Conservation (phyloP, 2,329 filamentous ascomycete species). For the Colletotrichum tropicale region DNA sequence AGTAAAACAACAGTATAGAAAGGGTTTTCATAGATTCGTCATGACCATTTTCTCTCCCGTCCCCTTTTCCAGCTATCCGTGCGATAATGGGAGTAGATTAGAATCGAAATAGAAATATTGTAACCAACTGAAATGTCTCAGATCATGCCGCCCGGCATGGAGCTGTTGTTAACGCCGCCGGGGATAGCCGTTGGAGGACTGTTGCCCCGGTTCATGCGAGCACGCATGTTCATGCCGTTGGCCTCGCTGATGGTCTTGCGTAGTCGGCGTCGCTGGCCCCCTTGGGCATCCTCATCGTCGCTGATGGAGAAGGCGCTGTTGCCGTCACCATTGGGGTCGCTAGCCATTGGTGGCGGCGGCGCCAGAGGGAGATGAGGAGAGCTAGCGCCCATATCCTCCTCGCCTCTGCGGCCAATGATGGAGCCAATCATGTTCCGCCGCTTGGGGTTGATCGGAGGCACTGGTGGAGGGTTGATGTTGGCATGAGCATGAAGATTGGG, state of each 20-base stretch:
- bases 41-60: constrained; percentile 5
- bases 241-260: constrained; percentile 49
- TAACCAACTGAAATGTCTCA: constrained; percentile 26
- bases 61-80: neutral
- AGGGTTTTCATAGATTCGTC: constrained; percentile 18
- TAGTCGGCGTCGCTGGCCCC: constrained; percentile 41
- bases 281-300: constrained; percentile 44
- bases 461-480: constrained; percentile 45
- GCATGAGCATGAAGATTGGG: constrained; percentile 37
- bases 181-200: constrained; percentile 27
- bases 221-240: constrained; percentile 33
- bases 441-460: constrained; percentile 65
- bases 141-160: constrained; percentile 51
- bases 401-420: constrained; percentile 37
- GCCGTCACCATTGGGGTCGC: constrained; percentile 18
- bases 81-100: neutral
- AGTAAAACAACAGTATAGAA: neutral
- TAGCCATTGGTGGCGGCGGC: neutral
- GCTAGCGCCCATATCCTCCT: constrained; percentile 34
- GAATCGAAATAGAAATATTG: neutral
- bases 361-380: constrained; percentile 34
- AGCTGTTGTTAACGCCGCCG: constrained; percentile 29
- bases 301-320: constrained; percentile 30
- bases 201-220: constrained; percentile 28
- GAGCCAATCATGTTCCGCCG: constrained; percentile 49